Evolutionary conservation across 1,284 basidiomycete species (phyloP), one percentile per base, ranked within the genome.

Genomic region (Marasmius sp.): DNA sequence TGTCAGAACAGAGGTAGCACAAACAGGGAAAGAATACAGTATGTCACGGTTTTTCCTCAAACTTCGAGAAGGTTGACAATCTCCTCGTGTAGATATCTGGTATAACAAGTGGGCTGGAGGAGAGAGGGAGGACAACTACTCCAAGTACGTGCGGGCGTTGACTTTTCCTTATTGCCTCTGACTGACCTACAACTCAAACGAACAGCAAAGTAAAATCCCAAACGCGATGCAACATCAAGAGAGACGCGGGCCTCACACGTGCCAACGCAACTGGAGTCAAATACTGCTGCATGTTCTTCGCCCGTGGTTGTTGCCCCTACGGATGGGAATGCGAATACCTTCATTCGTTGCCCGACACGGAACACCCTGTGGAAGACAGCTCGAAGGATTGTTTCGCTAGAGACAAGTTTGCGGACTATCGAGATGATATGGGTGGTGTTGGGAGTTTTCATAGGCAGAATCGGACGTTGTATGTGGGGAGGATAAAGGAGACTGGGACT

Each of bases 391-490:
- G 95, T 74, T 99, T 99, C 72, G 95, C 95, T 0, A 84, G 97
- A 59, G 95, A 98, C 79, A 98, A 98, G 79, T 97, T 98, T 75
- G 83, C 95, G 0, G 95, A 96, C 74, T 99, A 98, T 78, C 83
- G 97, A 66, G 97, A 99, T 74, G 97, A 99, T 76, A 99, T 99
- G 97, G 97, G 97, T 68, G 97, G 97, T 74, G 97, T 98, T 27
- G 97, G 97, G 20, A 94, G 93, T 60, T 98, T 99, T 78, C 93
- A 91, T 71, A 81, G 95, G 47, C 88, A 95, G 74, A 99, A 99
- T 74, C 81, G 96, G 63, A 99, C 97, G 49, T 75, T 99, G 18
- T 99, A 99, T 73, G 88, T 99, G 51, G 97, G 95, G 1, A 85
- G 95, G 65, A 95, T 99, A 67, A 92, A 92, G 72, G 95, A 97